Evolutionary conservation across 805 yeast species (phyloP).

Genomic region (Barnettozyma sucrosica): DNA sequence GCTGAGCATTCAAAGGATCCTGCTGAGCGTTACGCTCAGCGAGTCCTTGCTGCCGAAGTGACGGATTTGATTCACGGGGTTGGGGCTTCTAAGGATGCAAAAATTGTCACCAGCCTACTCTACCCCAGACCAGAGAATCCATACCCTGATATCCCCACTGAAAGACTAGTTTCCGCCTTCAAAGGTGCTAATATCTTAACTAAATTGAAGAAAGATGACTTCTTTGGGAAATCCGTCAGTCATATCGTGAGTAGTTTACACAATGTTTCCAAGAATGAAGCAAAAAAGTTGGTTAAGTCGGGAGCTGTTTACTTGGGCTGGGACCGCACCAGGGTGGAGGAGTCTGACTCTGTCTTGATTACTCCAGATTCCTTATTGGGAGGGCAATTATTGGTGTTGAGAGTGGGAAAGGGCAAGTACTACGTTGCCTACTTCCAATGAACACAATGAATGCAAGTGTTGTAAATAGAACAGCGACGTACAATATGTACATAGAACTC

Average conservation of each 20-base stretch:
- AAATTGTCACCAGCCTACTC: conserved; percentile 57
- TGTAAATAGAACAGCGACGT: not conserved
- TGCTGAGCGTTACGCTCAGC: conserved; percentile 67
- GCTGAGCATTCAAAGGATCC: conserved; percentile 50
- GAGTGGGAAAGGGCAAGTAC: conserved; percentile 71
- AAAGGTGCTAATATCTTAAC: conserved; percentile 49
- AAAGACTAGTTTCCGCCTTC: conserved; percentile 50
- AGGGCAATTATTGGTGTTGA: conserved; percentile 52
- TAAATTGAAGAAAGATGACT: conserved; percentile 29
- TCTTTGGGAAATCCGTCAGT: conserved; percentile 40
- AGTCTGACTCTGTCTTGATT: conserved; percentile 44
- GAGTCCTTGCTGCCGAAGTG: conserved; percentile 73
- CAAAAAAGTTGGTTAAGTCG: conserved; percentile 52
- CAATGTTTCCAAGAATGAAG: conserved; percentile 49
- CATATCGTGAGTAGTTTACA: conserved; percentile 44
- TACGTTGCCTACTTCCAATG: conserved; percentile 40
- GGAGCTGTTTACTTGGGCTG: conserved; percentile 75
- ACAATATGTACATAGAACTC: not conserved
- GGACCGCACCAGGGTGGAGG: conserved; percentile 46
- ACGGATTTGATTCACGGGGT: conserved; percentile 84
- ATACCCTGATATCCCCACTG: conserved; percentile 41
- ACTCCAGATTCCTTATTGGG: conserved; percentile 50
- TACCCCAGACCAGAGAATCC: conserved; percentile 54
- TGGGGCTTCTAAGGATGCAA: conserved; percentile 66
- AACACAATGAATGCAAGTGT: not conserved